These are phyloP conservation scores for Daldinia sp. DNA, from an alignment of 2,329 filamentous ascomycete genomes.

Conservation along the genomic window DNA sequence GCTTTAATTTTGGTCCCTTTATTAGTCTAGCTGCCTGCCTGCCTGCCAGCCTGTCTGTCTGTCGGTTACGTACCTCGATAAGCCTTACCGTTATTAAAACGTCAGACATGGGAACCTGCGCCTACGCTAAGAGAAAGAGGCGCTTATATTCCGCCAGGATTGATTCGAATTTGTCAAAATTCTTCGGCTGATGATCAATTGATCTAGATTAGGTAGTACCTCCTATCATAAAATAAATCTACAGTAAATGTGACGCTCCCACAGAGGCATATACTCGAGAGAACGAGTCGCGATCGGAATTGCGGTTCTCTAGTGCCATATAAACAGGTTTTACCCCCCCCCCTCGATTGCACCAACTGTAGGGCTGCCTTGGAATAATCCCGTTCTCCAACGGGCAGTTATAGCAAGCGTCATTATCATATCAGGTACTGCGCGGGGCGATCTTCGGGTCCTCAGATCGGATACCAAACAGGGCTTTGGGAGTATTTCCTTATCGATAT, in stretches of 20 bases:
- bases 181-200: neutral
- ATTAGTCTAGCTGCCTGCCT: too few species aligned
- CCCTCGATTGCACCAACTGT: neutral
- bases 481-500: conserved; percentile 32
- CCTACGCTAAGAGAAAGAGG: neutral
- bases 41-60: too few species aligned
- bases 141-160: neutral
- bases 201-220: neutral
- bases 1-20: conserved; percentile 5
- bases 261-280: neutral
- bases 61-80: conserved; percentile 4
- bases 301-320: neutral
- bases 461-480: conserved; percentile 12
- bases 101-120: neutral
- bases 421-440: conserved; percentile 41
- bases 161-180: conserved; percentile 7
- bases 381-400: conserved; percentile 11
- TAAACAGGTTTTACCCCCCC: neutral
- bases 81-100: conserved; percentile 18
- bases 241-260: neutral
- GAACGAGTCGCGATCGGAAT: neutral
- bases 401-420: conserved; percentile 41
- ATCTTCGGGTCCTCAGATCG: conserved; percentile 28
- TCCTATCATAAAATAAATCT: neutral
- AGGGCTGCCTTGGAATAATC: conserved; percentile 1